A percentile compares a stretch with the other conserved stretches of the same genome.
Conservation (phyloP, 2,329 filamentous ascomycete genomes). For the Cercospora sp. region DNA sequence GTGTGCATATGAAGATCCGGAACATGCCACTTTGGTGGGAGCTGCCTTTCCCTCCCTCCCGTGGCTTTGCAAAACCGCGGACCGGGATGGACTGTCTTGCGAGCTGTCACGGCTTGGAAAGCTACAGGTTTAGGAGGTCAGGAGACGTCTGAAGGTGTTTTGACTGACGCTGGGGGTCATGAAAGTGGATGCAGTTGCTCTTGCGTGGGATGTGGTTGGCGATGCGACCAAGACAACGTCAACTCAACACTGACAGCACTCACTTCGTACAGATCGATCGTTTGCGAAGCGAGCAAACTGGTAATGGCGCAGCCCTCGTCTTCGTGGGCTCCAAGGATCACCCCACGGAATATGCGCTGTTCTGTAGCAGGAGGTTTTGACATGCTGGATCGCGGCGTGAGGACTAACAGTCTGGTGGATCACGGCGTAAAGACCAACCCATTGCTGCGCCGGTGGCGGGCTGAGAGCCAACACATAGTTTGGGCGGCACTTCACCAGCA, state of each 20-base stretch:
- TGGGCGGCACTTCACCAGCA: neutral
- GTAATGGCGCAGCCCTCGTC: neutral
- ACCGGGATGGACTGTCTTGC: neutral
- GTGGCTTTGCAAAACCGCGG: neutral
- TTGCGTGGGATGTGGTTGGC: neutral
- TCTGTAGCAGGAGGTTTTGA: neutral
- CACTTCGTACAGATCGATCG: neutral
- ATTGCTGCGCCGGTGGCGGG: neutral
- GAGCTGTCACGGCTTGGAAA: neutral
- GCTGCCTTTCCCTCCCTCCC: neutral
- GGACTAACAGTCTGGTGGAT: neutral
- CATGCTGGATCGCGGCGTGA: neutral
- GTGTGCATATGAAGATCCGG: neutral
- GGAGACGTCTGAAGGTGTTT: neutral
- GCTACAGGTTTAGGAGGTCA: neutral
- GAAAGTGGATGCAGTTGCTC: neutral
- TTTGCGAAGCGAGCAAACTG: neutral
- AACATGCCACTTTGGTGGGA: neutral
- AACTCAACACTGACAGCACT: neutral
- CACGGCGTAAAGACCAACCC: neutral
- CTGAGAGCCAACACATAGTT: neutral
- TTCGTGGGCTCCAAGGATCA: neutral
- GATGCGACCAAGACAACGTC: neutral
- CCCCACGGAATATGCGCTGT: neutral
- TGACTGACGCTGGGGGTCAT: neutral